Evolutionary conservation across 2,329 filamentous ascomycete genomes (phyloP).

Genomic region (Didymella glomerata): DNA sequence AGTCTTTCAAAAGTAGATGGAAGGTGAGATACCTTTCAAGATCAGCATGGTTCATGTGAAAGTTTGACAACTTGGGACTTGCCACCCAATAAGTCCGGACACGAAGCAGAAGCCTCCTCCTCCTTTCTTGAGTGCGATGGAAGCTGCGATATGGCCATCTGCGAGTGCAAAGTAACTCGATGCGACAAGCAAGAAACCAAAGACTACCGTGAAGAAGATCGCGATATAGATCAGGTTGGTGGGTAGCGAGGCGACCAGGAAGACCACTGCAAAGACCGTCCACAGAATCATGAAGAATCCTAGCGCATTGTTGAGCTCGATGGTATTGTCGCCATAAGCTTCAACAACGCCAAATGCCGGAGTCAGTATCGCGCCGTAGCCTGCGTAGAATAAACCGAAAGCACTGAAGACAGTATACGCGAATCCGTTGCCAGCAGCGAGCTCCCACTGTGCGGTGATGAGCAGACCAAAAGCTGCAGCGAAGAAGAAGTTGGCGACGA

Average conservation of each 20-base stretch:
- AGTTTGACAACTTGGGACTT: neutral
- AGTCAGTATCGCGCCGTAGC: constrained; percentile 59
- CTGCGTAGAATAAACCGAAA: constrained; percentile 62
- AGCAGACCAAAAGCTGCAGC: constrained; percentile 61
- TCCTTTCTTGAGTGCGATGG: constrained; percentile 54
- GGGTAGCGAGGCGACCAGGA: constrained; percentile 57
- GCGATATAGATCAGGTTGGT: constrained; percentile 59
- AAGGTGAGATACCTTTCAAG: constrained; percentile 35
- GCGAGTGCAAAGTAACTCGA: constrained; percentile 58
- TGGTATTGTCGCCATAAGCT: constrained; percentile 55
- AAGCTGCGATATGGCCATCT: constrained; percentile 51
- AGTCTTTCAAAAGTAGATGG: constrained; percentile 35
- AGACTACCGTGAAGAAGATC: constrained; percentile 59
- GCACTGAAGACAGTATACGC: constrained; percentile 64
- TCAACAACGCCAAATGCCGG: constrained; percentile 57
- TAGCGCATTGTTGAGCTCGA: constrained; percentile 59
- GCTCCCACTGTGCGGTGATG: constrained; percentile 65
- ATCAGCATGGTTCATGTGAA: neutral
- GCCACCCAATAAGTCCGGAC: constrained; percentile 56
- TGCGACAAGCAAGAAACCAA: constrained; percentile 56
- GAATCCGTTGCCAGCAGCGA: constrained; percentile 62
- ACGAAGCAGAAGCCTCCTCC: constrained; percentile 59
- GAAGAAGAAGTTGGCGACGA: constrained; percentile 65
- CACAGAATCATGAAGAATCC: constrained; percentile 61
- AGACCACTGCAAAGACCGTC: constrained; percentile 58